Evolutionary conservation across 345 rosid genomes (phyloP).

Genomic region (Moricandia arvensis): DNA sequence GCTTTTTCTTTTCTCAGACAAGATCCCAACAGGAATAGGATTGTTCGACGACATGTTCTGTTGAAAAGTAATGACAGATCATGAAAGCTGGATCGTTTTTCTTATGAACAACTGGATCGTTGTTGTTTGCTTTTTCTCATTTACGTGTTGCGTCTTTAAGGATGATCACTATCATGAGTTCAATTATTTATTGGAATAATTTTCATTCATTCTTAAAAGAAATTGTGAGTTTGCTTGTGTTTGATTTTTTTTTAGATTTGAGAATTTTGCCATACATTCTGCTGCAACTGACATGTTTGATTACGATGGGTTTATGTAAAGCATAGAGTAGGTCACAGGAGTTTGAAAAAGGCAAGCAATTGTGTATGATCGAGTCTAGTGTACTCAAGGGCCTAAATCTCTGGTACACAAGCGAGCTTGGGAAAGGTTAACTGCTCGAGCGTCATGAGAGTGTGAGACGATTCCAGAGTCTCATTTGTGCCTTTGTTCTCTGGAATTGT

Average conservation of each 20-base stretch:
- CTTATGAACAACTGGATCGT: no score
- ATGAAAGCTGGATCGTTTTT: slow-evolving; percentile 30
- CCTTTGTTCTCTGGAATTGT: slow-evolving; percentile 69
- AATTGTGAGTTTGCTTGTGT: slow-evolving; percentile 32
- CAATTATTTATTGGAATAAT: slow-evolving; percentile 17
- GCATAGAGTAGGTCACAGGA: slow-evolving; percentile 58
- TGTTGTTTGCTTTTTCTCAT: slow-evolving; percentile 11
- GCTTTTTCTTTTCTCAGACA: slow-evolving; percentile 13
- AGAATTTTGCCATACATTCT: neutral
- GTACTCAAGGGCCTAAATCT: slow-evolving; percentile 73
- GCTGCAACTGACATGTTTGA: neutral
- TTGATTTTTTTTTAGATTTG: neutral
- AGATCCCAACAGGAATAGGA: slow-evolving; percentile 15
- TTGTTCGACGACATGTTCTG: slow-evolving; percentile 10
- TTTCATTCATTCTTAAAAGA: neutral
- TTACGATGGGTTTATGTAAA: slow-evolving; percentile 41
- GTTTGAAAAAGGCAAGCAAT: slow-evolving; percentile 69
- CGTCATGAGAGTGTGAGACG: slow-evolving; percentile 72
- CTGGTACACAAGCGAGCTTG: slow-evolving; percentile 89
- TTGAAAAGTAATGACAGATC: slow-evolving; percentile 29
- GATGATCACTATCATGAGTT: slow-evolving; percentile 29
- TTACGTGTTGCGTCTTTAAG: slow-evolving; percentile 17
- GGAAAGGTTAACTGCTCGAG: slow-evolving; percentile 71
- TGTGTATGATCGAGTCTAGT: slow-evolving; percentile 72
- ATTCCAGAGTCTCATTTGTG: slow-evolving; percentile 80